These are phyloP conservation scores for Yamadazyma sp. DNA, from an alignment of 805 yeast species.

Conservation along the genomic window DNA sequence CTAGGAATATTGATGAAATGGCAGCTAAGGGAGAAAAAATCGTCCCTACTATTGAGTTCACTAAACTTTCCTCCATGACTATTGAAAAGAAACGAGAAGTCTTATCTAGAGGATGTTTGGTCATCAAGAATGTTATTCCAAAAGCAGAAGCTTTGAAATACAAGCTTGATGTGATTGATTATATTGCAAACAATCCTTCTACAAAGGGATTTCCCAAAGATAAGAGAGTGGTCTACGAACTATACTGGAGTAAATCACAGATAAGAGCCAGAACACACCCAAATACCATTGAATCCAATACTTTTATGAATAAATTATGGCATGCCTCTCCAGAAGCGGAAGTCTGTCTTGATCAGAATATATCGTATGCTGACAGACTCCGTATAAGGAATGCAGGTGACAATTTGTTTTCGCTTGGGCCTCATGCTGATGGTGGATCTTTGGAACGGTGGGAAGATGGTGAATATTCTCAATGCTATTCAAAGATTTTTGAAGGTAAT, in stretches of 20 bases:
- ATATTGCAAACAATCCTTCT: constrained; percentile 24
- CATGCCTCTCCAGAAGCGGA: constrained; percentile 22
- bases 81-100: constrained; percentile 11
- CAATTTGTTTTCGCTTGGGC: constrained; percentile 27
- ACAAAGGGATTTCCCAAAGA: constrained; percentile 30
- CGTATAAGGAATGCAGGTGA: constrained; percentile 41
- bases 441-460: constrained; percentile 48
- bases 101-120: constrained; percentile 17
- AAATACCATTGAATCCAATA: constrained; percentile 20
- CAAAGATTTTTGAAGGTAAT: constrained; percentile 34
- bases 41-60: constrained; percentile 24
- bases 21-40: constrained; percentile 19
- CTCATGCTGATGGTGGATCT: constrained; percentile 41
- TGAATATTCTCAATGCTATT: constrained; percentile 35
- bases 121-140: constrained; percentile 20
- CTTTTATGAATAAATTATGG: constrained; percentile 15
- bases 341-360: constrained; percentile 26
- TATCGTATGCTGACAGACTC: constrained; percentile 43
- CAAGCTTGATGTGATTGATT: constrained; percentile 18
- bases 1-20: constrained; percentile 16
- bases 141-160: constrained; percentile 16
- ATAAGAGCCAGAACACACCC: constrained; percentile 40
- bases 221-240: constrained; percentile 30
- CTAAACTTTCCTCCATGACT: constrained; percentile 16
- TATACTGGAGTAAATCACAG: constrained; percentile 44